phyloP scores from a whole-genome alignment of 2,329 filamentous ascomycete genomes.

The Penicillium nordicum region DNA sequence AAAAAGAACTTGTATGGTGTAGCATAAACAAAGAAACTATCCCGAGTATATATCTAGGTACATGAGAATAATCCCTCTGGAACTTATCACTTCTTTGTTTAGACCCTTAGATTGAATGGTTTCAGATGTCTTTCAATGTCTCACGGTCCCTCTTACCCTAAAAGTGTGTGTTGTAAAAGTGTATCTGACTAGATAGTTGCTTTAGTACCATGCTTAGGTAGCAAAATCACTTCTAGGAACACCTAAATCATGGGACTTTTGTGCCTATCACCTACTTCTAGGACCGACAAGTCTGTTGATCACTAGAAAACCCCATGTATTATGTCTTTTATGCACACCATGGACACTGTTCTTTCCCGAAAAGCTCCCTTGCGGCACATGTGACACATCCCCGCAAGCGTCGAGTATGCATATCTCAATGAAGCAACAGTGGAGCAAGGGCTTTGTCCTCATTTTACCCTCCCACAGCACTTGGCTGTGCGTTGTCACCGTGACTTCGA shows the following conservation, averaged over 20 bases:
- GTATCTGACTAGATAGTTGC: too few relatives aligned
- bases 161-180: not conserved
- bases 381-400: slow-evolving; percentile 4
- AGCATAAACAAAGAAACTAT: not conserved
- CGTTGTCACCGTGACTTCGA: not conserved
- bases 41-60: not conserved
- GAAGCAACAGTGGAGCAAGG: not conserved
- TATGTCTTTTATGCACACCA: not conserved
- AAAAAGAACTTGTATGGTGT: not conserved
- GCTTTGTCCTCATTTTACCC: not conserved
- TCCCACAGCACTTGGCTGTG: not conserved
- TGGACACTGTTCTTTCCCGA: not conserved
- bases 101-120: not conserved
- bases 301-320: not conserved
- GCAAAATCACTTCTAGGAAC: not conserved
- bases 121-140: not conserved
- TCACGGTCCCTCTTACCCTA: not conserved
- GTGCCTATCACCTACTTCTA: not conserved
- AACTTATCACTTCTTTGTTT: not conserved
- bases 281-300: too few relatives aligned
- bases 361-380: not conserved
- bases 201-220: not conserved
- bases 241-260: not conserved
- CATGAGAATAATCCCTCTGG: not conserved
- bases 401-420: not conserved